Base-by-base conservation (phyloP, 495 filamentous ascomycete species). In the Extremus antarcticus region DNA sequence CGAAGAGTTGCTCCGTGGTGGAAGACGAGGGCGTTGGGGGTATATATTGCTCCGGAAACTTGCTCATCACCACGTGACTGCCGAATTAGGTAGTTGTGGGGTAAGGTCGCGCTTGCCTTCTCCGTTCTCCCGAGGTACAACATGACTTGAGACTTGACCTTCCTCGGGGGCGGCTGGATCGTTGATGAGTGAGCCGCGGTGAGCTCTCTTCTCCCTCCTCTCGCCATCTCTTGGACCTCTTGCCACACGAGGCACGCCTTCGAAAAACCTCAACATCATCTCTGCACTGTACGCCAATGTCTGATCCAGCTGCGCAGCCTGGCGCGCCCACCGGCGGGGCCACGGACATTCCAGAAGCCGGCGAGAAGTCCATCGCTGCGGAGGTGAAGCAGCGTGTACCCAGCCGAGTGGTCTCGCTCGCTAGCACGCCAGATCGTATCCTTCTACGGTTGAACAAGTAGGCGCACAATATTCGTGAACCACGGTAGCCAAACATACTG, bases 371-470 rank as follows among this genome's bases (percentile, higher is more conserved):
- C 23, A 53, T 64, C 4, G 54, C 61, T 24, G 32, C 45, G 13
- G 54, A 60, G 46, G 43, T 53, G 25, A 60, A 61, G 53, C 43
- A 50, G 43, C 39, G 51, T 1, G 43, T 41, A 23, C 57, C 64
- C 0, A 47, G 25, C 35, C 55, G 51, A 17, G 43, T 58, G 17
- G 19, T 57, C 15, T 53, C 51, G 2, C 48, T 62, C 0, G 60
- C 58, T 4, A 55, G 61, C 47, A 58, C 59, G 56, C 47, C 65
- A 16, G 67, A 70, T 46, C 54, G 55, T 2, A 22, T 61, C 15
- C 52, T 70, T 19, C 53, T 70, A 49, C 62, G 67, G 32, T 45
- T 70, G 59, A 68, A 70, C 61, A 68, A 70, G 67, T 70, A 59
- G 9, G 55, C 17, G 19, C 29, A 35, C 29, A 13, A 35, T 13